phyloP scores from a whole-genome alignment of 2,329 filamentous ascomycete genomes.

The Xylogone sp. region DNA sequence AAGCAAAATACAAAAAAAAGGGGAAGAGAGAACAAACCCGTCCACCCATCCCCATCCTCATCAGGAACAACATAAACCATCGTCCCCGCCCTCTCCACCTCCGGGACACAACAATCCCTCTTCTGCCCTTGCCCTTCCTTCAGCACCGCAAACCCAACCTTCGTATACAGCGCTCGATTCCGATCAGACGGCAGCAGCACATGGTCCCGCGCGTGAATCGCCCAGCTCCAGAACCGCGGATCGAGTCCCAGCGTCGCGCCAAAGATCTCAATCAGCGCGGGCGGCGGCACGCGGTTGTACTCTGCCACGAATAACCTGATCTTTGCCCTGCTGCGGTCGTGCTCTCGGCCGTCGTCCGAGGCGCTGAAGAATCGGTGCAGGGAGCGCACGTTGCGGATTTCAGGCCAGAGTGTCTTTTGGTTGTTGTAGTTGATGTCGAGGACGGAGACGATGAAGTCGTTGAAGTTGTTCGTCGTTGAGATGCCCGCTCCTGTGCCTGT shows the following conservation, averaged over 20 bases:
- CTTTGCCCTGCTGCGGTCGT: not conserved
- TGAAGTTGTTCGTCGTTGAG: too few relatives aligned
- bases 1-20: not conserved
- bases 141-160: constrained; percentile 20
- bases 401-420: constrained; percentile 11
- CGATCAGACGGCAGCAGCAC: constrained; percentile 18
- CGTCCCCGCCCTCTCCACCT: constrained; percentile 23
- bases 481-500: constrained; percentile 9
- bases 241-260: constrained; percentile 12
- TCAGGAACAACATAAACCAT: constrained; percentile 20
- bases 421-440: constrained; percentile 18
- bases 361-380: constrained; percentile 9
- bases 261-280: constrained; percentile 13
- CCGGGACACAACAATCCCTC: too few relatives aligned
- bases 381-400: constrained; percentile 9
- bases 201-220: constrained; percentile 14
- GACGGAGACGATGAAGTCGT: constrained; percentile 17
- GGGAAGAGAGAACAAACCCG: constrained; percentile 9
- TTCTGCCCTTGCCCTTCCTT: constrained; percentile 1
- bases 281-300: constrained; percentile 7
- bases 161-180: constrained; percentile 16
- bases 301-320: constrained; percentile 15
- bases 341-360: not conserved
- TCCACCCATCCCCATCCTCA: constrained; percentile 20
- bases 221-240: constrained; percentile 13